Conservation (phyloP, 768 basidiomycete species). For the Pleurotus salmoneostramineus region DNA sequence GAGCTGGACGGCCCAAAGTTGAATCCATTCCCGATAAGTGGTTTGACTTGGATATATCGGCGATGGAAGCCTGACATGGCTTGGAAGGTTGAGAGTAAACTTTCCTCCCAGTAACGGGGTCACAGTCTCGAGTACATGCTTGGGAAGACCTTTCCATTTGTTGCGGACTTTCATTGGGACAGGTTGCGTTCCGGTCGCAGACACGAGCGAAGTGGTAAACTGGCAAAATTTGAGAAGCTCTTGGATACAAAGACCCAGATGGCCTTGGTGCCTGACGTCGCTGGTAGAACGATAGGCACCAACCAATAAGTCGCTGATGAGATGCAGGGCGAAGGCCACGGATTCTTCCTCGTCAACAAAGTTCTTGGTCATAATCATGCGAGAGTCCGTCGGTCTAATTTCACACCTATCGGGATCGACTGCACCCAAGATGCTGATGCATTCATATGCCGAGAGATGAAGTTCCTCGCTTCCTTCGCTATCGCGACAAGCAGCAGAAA, state of each 20-base stretch:
- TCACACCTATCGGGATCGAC: slow-evolving; percentile 93
- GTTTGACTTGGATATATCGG: slow-evolving; percentile 76
- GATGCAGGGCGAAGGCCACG: slow-evolving; percentile 74
- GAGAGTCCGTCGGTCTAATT: slow-evolving; percentile 49
- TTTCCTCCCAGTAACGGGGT: slow-evolving; percentile 76
- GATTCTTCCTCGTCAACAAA: slow-evolving; percentile 79
- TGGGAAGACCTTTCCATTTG: slow-evolving; percentile 77
- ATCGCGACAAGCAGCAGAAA: slow-evolving; percentile 72
- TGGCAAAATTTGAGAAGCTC: slow-evolving; percentile 84
- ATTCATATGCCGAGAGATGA: slow-evolving; percentile 77
- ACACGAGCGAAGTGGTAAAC: slow-evolving; percentile 75
- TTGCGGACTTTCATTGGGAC: slow-evolving; percentile 64
- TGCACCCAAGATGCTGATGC: slow-evolving; percentile 88
- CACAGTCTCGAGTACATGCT: slow-evolving; percentile 81
- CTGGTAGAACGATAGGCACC: slow-evolving; percentile 91
- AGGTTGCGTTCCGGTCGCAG: slow-evolving; percentile 37
- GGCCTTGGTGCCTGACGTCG: slow-evolving; percentile 87
- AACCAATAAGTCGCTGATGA: slow-evolving; percentile 83
- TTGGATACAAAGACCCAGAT: slow-evolving; percentile 89
- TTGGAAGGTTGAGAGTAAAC: slow-evolving; percentile 49
- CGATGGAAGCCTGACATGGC: slow-evolving; percentile 37
- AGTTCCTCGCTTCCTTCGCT: slow-evolving; percentile 69
- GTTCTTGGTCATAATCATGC: slow-evolving; percentile 75
- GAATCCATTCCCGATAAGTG: slow-evolving; percentile 97
- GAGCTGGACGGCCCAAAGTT: slow-evolving; percentile 81